Evolutionary conservation across 2,329 filamentous ascomycete species (phyloP).

Genomic region (Ascochyta viciae-villosae): DNA sequence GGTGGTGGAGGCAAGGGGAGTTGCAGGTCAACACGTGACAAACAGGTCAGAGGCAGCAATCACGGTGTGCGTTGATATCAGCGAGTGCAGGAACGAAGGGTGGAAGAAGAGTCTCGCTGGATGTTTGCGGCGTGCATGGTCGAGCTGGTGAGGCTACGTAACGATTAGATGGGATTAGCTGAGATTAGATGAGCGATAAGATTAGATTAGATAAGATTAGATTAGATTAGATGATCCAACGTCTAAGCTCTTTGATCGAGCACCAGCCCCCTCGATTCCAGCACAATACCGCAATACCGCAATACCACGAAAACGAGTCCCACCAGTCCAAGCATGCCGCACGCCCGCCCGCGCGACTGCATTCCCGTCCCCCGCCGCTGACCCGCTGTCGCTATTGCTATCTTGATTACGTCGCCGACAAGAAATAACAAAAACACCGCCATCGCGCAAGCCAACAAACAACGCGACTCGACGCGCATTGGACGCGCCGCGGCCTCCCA

Average conservation of each 20-base stretch:
- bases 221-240: neutral
- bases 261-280: slow-evolving; percentile 35
- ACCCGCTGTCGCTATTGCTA: neutral
- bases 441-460: neutral
- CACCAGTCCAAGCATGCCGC: slow-evolving; percentile 13
- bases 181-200: slow-evolving; percentile 12
- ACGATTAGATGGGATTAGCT: slow-evolving; percentile 13
- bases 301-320: slow-evolving; percentile 5
- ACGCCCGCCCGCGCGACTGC: slow-evolving; percentile 19
- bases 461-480: slow-evolving; percentile 14
- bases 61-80: too few relatives aligned
- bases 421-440: neutral
- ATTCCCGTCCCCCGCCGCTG: neutral
- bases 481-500: slow-evolving; percentile 20
- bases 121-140: too few relatives aligned
- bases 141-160: too few relatives aligned
- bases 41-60: neutral
- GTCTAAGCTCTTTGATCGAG: slow-evolving; percentile 7
- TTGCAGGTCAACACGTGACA: neutral
- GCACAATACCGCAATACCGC: slow-evolving; percentile 4
- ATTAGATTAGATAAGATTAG: slow-evolving; percentile 19
- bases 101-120: too few relatives aligned
- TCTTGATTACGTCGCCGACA: neutral
- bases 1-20: too few relatives aligned
- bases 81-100: too few relatives aligned